These are phyloP conservation scores for Phylloporus sp. DNA, from an alignment of 768 basidiomycete genomes.

Conservation along the genomic window DNA sequence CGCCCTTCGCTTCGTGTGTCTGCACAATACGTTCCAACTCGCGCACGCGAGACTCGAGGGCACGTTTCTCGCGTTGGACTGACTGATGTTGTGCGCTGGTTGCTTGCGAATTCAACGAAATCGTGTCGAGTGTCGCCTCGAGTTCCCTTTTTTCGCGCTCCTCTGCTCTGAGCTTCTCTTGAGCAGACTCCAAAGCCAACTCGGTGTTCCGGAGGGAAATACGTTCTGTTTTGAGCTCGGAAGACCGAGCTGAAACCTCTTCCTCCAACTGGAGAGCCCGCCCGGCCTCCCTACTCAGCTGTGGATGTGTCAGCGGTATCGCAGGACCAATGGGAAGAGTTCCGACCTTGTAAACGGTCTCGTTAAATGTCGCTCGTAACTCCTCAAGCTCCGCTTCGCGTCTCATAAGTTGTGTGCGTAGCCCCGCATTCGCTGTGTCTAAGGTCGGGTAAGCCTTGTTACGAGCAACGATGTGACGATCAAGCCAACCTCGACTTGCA, in stretches of 20 bases:
- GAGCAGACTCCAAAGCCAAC: slow-evolving; percentile 41
- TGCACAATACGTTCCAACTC: slow-evolving; percentile 48
- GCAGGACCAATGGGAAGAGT: background rate
- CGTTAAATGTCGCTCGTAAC: slow-evolving; percentile 30
- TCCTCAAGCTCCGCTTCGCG: slow-evolving; percentile 35
- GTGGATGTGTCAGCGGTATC: slow-evolving; percentile 7
- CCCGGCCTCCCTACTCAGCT: slow-evolving; percentile 56
- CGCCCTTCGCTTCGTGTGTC: slow-evolving; percentile 31
- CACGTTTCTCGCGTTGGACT: slow-evolving; percentile 53
- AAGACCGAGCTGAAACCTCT: slow-evolving; percentile 43
- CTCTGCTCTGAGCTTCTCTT: slow-evolving; percentile 48
- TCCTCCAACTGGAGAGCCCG: slow-evolving; percentile 53
- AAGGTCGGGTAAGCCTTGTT: slow-evolving; percentile 4
- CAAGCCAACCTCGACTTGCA: slow-evolving; percentile 33
- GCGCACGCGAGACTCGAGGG: slow-evolving; percentile 51
- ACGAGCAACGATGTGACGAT: background rate
- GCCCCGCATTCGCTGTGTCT: slow-evolving; percentile 36
- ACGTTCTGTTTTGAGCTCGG: slow-evolving; percentile 54
- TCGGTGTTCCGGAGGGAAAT: slow-evolving; percentile 49
- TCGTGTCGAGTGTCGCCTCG: slow-evolving; percentile 48
- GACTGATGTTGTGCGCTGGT: slow-evolving; percentile 39
- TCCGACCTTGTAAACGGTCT: slow-evolving; percentile 35
- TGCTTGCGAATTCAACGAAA: slow-evolving; percentile 50
- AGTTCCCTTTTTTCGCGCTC: slow-evolving; percentile 50
- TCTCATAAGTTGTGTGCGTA: slow-evolving; percentile 33